Conservation (phyloP, 176 grass and related monocot genomes). For the Ananas comosus region DNA sequence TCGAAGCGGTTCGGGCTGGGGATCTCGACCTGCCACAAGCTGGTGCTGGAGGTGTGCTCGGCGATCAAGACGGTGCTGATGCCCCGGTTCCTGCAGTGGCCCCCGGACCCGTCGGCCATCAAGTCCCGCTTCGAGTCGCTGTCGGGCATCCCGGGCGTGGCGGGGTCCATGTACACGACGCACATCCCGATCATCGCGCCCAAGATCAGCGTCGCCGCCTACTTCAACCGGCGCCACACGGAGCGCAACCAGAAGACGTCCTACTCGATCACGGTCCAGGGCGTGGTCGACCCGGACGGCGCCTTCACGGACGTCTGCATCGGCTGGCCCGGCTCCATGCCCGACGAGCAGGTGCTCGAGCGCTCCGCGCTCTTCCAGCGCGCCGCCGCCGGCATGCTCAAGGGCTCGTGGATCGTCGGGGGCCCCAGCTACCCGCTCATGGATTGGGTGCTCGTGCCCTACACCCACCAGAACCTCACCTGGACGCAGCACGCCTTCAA, state of each 20-base stretch:
- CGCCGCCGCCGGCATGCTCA: conserved; percentile 67
- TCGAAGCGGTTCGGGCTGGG: conserved; percentile 95
- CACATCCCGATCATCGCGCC: conserved; percentile 97
- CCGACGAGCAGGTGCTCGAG: conserved; percentile 86
- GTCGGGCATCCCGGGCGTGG: conserved; percentile 38
- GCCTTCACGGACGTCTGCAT: conserved; percentile 95
- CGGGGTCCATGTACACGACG: conserved; percentile 91
- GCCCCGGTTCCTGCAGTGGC: conserved; percentile 90
- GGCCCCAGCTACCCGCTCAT: conserved; percentile 73
- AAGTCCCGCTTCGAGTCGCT: conserved; percentile 43
- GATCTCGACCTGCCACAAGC: conserved; percentile 97
- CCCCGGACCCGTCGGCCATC: conserved; percentile 20
- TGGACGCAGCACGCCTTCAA: conserved; percentile 95
- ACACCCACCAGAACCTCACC: conserved; percentile 86
- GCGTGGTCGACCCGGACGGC: conserved; percentile 61
- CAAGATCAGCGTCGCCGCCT: conserved; percentile 77
- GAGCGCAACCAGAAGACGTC: conserved; percentile 98
- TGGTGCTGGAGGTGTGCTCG: conserved; percentile 82
- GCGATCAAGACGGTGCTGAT: conserved; percentile 83
- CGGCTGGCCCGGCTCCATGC: conserved; percentile 91
- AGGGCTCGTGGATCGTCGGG: conserved; percentile 55
- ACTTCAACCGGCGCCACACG: conserved; percentile 93
- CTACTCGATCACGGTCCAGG: conserved; percentile 91
- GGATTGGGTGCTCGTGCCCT: conserved; percentile 92
- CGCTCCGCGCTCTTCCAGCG: conserved; percentile 82